These are phyloP conservation scores for Phaeoacremonium minimum DNA, from an alignment of 2,329 filamentous ascomycete genomes.

Conservation along the genomic window DNA sequence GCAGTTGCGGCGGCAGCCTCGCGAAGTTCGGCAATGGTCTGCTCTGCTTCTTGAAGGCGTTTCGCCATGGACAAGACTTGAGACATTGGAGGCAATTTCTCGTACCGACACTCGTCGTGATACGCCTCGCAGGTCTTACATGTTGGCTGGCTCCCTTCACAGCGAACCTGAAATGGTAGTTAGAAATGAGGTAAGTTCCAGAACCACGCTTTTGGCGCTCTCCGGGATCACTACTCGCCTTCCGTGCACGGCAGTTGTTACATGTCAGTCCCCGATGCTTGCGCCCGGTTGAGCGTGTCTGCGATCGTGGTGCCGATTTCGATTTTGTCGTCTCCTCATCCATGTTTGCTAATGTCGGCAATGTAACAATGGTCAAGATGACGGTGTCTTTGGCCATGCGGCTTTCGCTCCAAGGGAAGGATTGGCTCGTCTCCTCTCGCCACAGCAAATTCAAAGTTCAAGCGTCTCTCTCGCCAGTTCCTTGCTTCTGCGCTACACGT, in stretches of 20 bases:
- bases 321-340: not conserved
- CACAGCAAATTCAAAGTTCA: no score
- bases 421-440: no score
- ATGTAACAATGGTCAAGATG: no score
- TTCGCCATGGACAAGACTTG: conserved; percentile 22
- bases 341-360: no score
- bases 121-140: conserved; percentile 26
- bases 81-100: conserved; percentile 24
- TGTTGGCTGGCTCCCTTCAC: conserved; percentile 19
- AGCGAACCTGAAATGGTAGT: conserved; percentile 10
- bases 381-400: no score
- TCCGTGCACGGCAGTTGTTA: conserved; percentile 15
- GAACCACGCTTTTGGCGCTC: no score
- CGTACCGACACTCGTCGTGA: conserved; percentile 23
- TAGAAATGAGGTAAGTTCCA: not conserved
- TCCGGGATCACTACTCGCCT: no score
- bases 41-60: conserved; percentile 18
- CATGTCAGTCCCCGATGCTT: conserved; percentile 15
- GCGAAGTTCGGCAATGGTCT: conserved; percentile 13
- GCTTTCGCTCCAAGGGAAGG: no score
- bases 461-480: no score
- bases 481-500: no score
- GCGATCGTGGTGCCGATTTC: not conserved
- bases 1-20: conserved; percentile 4
- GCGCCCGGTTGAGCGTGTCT: conserved; percentile 1